phyloP scores from a whole-genome alignment of 1,284 basidiomycete species.

The Tremellales sp. region DNA sequence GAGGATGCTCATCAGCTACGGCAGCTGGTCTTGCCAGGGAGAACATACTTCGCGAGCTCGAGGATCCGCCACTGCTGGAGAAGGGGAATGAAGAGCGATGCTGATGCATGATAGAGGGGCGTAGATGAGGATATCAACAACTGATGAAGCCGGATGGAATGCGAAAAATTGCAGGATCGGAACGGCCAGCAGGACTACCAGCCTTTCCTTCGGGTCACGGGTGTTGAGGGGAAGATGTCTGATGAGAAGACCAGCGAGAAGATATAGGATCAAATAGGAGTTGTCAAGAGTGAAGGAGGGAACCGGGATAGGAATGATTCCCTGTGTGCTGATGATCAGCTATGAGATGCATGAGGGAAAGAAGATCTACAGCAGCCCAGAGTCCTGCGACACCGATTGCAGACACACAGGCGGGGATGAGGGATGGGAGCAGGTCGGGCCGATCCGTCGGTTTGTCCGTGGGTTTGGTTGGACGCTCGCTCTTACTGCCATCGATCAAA shows the following conservation, averaged over 20 bases:
- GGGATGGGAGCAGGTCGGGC: too few relatives aligned
- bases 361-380: neutral
- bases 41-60: neutral
- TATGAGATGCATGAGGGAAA: neutral
- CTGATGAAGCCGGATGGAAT: constrained; percentile 27
- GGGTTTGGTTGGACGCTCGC: too few relatives aligned
- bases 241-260: constrained; percentile 19
- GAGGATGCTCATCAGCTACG: neutral
- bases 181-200: constrained; percentile 21
- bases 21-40: neutral
- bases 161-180: constrained; percentile 38
- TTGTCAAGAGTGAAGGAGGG: constrained; percentile 6
- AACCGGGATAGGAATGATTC: constrained; percentile 14
- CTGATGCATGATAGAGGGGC: constrained; percentile 19
- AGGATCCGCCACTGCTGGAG: neutral
- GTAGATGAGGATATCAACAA: constrained; percentile 23
- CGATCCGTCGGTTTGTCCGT: too few relatives aligned
- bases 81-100: constrained; percentile 1
- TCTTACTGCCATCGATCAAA: too few relatives aligned
- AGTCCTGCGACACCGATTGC: too few relatives aligned
- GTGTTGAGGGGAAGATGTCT: constrained; percentile 27
- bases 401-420: too few relatives aligned
- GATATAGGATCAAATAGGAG: constrained; percentile 12
- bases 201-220: constrained; percentile 15
- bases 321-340: constrained; percentile 7